A percentile compares a stretch with the other conserved stretches of the same genome.
Evolutionary conservation across 768 basidiomycete species (phyloP).

Genomic region (Lenzites betulinus): DNA sequence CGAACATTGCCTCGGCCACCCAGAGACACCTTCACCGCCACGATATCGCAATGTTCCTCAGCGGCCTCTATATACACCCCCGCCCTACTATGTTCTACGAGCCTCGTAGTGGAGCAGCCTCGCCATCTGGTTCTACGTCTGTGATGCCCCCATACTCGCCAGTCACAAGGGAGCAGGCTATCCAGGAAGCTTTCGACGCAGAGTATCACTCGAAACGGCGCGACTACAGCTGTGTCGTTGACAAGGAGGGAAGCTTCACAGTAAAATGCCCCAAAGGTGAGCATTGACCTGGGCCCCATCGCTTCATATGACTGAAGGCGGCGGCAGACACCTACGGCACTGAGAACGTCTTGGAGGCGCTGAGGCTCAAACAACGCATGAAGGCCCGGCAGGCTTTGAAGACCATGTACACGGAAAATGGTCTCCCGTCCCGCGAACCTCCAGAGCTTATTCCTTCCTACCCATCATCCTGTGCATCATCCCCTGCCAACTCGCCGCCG

Average conservation of each 20-base stretch:
- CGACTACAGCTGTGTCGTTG: not conserved
- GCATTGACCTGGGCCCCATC: not conserved
- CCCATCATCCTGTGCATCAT: not conserved
- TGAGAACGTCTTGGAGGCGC: conserved; percentile 8
- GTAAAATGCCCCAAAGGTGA: not conserved
- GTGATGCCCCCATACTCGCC: not conserved
- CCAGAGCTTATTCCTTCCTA: not conserved
- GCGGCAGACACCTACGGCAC: not conserved
- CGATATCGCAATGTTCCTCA: not conserved
- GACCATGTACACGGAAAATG: not conserved
- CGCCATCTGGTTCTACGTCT: not conserved
- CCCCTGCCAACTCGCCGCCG: conserved; percentile 1
- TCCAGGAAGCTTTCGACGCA: not conserved
- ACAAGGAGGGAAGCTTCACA: not conserved
- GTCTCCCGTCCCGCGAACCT: not conserved
- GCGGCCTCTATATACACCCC: not conserved
- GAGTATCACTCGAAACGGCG: not conserved
- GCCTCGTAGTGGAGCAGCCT: not conserved
- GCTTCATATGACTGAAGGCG: not conserved
- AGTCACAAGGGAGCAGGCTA: not conserved
- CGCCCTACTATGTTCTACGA: not conserved
- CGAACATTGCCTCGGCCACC: too few species aligned
- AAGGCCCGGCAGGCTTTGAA: not conserved
- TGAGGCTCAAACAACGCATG: conserved; percentile 9
- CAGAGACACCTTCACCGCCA: too few species aligned